Evolutionary conservation across 148 eudicot genomes (phyloP), one percentile per base, ranked within the genome.

Genomic region (Vaccinium vitisidaea): DNA sequence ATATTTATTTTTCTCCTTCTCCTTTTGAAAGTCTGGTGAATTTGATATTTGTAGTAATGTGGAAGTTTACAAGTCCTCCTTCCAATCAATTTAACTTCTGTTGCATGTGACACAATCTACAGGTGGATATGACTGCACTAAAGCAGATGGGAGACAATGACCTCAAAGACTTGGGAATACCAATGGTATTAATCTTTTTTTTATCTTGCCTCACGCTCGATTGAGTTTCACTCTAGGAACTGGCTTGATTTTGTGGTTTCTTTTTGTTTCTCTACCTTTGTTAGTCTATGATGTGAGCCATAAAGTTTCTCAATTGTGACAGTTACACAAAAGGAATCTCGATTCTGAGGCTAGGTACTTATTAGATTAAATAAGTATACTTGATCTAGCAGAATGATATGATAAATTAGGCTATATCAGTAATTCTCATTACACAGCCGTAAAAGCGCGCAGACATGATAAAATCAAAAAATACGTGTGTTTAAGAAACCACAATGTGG

Each of bases 91-190:
- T 85, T 67, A 30, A 56, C 43, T 67, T 61, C 36, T 53, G 39
- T 50, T 76, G 70, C 75, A 52, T 84, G 75, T 81, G n/a, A 25
- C 81, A n/a, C 30, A 71, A 77, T 85, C 76, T 88, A 77, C 93
- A 97, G 99, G 91, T 97, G 76, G 99, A 97, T 87, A 90, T 94
- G 94, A 85, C 90, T 85, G 88, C 94, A 25, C 83, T 97, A 90
- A 93, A 85, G 90, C 96, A 93, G 85, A 90, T 97, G 98, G 89
- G 94, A 85, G 99, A 97, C 78, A 82, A 53, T 85, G 99, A 97
- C 85, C 90, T 97, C 84, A 95, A 90, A 91, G 94, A 93, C 85
- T 84, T 97, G 94, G 96, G 98, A 84, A 88, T 97, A 85, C 99
- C 99, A 12, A 95, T 94, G 98, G 99, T 90, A 88, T 82, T 55